These are phyloP conservation scores for Lipomyces sp. DNA, from an alignment of 805 yeast genomes.

Conservation along the genomic window DNA sequence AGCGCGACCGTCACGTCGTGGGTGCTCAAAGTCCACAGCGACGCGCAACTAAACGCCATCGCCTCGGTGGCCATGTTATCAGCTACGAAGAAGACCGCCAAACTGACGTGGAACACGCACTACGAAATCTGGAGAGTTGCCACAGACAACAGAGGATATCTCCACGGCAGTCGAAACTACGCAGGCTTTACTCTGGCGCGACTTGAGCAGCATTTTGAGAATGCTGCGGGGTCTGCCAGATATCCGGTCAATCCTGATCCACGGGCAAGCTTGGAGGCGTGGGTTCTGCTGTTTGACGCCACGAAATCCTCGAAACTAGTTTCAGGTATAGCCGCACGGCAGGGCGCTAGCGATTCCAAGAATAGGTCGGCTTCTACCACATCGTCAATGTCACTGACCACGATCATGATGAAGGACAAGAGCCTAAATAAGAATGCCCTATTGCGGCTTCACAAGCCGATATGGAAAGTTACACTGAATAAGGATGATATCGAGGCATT, in stretches of 20 bases:
- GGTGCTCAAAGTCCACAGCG: conserved; percentile 17
- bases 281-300: conserved; percentile 17
- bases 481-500: neutral
- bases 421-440: conserved; percentile 1
- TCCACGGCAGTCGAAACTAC: conserved; percentile 9
- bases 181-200: conserved; percentile 22
- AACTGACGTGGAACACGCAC: neutral
- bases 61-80: neutral
- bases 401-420: conserved; percentile 6
- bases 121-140: conserved; percentile 12
- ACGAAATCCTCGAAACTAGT: conserved; percentile 1
- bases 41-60: conserved; percentile 12
- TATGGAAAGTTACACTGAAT: conserved; percentile 9
- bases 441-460: conserved; percentile 16
- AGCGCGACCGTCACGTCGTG: conserved; percentile 5
- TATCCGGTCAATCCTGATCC: neutral
- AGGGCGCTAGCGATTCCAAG: neutral
- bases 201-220: neutral
- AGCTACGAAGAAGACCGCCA: neutral
- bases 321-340: too few relatives aligned
- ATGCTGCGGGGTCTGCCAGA: neutral
- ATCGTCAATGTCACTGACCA: conserved; percentile 1
- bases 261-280: neutral
- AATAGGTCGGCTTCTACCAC: neutral
- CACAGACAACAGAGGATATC: conserved; percentile 8